phyloP scores from a whole-genome alignment of 768 basidiomycete species.

The Lanmaoa rubissima region DNA sequence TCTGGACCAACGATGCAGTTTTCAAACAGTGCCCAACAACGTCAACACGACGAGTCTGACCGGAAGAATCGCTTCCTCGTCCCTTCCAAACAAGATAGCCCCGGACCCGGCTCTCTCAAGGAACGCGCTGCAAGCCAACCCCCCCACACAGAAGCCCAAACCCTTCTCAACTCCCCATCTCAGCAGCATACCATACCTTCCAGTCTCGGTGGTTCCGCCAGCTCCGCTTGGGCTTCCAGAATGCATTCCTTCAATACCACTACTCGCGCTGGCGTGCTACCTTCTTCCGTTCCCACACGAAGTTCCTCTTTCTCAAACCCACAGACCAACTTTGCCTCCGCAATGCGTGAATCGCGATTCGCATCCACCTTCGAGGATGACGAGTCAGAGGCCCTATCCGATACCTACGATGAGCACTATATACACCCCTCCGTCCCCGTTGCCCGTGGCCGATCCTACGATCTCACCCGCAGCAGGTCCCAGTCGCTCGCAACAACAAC shows the following conservation, averaged over 20 bases:
- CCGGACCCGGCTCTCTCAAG: slow-evolving; percentile 43
- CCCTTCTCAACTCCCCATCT: slow-evolving; percentile 51
- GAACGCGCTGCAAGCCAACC: slow-evolving; percentile 74
- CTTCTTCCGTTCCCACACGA: slow-evolving; percentile 60
- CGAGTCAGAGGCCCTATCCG: slow-evolving; percentile 62
- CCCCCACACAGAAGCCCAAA: slow-evolving; percentile 49
- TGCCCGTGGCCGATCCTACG: slow-evolving; percentile 59
- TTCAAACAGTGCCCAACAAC: slow-evolving; percentile 32
- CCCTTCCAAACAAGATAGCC: slow-evolving; percentile 37
- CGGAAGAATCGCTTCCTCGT: slow-evolving; percentile 60
- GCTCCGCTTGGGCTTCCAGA: slow-evolving; percentile 43
- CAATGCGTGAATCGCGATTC: slow-evolving; percentile 67
- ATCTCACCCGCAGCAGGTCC: slow-evolving; percentile 70
- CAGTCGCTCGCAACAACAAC: slow-evolving; percentile 67
- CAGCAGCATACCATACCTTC: slow-evolving; percentile 52
- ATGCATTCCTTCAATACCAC: slow-evolving; percentile 45
- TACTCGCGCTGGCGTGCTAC: slow-evolving; percentile 29
- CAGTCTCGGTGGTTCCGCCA: slow-evolving; percentile 37
- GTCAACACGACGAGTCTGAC: slow-evolving; percentile 49
- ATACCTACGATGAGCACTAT: slow-evolving; percentile 60
- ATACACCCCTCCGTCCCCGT: slow-evolving; percentile 41
- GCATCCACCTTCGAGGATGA: slow-evolving; percentile 82
- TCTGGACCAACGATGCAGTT: slow-evolving; percentile 32
- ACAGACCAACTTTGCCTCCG: slow-evolving; percentile 56
- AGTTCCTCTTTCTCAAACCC: slow-evolving; percentile 67